Base-by-base conservation (phyloP, 225 moss, liverwort and hornwort genomes). In the Bryum argenteum region DNA sequence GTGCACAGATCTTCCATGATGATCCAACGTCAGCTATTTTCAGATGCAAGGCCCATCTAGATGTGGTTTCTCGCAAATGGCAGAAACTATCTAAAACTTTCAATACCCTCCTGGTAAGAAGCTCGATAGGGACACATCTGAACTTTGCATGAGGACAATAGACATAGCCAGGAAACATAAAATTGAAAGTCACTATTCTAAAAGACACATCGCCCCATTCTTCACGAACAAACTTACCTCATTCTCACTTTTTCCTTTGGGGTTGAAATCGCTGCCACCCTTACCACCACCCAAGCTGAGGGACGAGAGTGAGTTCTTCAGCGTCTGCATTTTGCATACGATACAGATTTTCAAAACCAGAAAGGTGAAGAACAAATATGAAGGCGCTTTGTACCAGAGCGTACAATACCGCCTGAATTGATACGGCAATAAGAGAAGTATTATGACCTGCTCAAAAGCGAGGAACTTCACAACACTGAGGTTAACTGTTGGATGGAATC, bases 261-360 rank as follows among this genome's bases (percentile, higher is more conserved):
- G 97, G 57, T 98, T 91, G 78, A 98, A 98, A 69, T 98, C 97
- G 74, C 97, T 98, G 61, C 97, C 97, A 40, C 97, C 97, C 85
- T 92, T 94, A 11, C 94, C 94, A 78, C 97, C 97, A 62, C 97
- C 97, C 60, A 94, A 81, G 74, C 84, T 94, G 58, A 98, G 88
- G 15, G 90, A 78, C 23, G 97, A 92, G 10, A 98, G 91, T 33
- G 91, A 90, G 74, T 92, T 98, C 82, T 91, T 98, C 61, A 98
- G 77, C 64, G 92, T 98, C 97, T 98, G 85, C 76, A 72, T 58
- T 58, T 73, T 63, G 17, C 40, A 69, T 9, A 8, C 7, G 33
- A 71, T 24, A 18, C 9, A 33, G n/a, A 15, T 37, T 74, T 65
- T 10, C 16, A 66, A 65, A 26, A 53, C 26, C 22, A 65, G 58